Base-by-base conservation (phyloP, 805 yeast genomes). In the Scheffersomyces coipomensis region DNA sequence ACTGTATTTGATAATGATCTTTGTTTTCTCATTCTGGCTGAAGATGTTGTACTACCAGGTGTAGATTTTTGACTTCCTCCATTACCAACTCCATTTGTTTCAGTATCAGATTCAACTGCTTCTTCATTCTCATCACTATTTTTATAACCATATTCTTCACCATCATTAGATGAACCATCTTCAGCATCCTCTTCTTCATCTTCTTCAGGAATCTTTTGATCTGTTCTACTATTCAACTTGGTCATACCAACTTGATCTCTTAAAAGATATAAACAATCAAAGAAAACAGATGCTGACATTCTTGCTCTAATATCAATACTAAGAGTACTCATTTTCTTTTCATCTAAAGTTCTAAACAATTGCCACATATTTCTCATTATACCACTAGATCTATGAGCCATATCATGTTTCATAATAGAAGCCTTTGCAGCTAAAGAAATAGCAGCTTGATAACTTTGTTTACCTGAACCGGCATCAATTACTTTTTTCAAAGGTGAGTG, bases 341-440 rank as follows among this genome's bases (percentile, higher is more conserved):
- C 82, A 46, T 81, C 78, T 49, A 89, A 66, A 4, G 83, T 74
- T 36, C 83, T 77, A 60, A 86, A 86, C 43, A 89, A 71, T 43
- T 85, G 87, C 99, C 99, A 91, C 70, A 89, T 83, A 55, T 89
- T 89, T 53, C 85, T 78, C 93, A 93, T 88, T 43, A 93, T 88
- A 7, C 96, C 97, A 33, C 95, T 82, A 0, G 96, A 86, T 48
- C 98, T 76, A 58, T 87, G 88, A 0, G 97, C 88, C 73, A 93
- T 82, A 56, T 91, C 99, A 62, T 90, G 93, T 52, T 88, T 88
- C 51, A 88, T 69, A 21, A 91, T 83, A 0, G 97, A 88, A 0
- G 96, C 95, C 43, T 80, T 80, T 41, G 81, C 76, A 1, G 93
- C 81, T 33, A 86, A 62, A 15, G 75, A 69, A 17, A 86, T 79